Conservation (phyloP, 1,139 yeast species). For the Cylindricascospora bacillispora region DNA sequence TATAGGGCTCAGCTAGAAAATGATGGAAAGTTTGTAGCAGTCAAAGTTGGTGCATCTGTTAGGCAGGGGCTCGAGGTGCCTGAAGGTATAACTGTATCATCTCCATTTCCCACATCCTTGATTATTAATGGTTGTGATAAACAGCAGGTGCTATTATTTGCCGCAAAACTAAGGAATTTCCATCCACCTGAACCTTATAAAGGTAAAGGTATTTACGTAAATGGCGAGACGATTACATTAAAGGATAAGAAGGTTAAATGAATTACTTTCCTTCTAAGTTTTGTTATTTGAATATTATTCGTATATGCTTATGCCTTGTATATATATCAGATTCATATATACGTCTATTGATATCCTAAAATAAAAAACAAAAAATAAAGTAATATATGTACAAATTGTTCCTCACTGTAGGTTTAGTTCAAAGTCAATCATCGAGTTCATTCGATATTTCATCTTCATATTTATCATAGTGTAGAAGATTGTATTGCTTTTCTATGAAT, state of each 20-base stretch:
- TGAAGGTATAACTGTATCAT: conserved; percentile 53
- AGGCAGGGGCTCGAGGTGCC: conserved; percentile 60
- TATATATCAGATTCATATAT: too few species aligned
- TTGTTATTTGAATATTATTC: conserved; percentile 32
- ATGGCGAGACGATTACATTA: conserved; percentile 79
- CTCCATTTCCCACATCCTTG: conserved; percentile 83
- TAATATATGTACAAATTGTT: conserved; percentile 35
- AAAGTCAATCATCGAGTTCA: conserved; percentile 1
- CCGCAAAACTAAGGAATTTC: conserved; percentile 74
- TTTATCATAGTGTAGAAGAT: too few species aligned
- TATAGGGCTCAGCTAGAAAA: conserved; percentile 62
- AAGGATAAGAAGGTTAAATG: conserved; percentile 88
- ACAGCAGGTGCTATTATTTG: conserved; percentile 78
- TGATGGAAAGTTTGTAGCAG: conserved; percentile 49
- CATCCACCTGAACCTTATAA: conserved; percentile 98
- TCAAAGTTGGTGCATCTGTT: conserved; percentile 79
- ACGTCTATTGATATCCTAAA: too few species aligned
- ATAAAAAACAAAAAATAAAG: too few species aligned
- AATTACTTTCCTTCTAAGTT: conserved; percentile 3
- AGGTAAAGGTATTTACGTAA: conserved; percentile 93
- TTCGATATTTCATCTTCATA: background rate
- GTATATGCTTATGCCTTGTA: too few species aligned
- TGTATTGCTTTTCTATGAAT: too few species aligned
- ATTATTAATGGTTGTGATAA: conserved; percentile 79
- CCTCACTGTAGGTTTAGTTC: background rate